Conservation (phyloP, 495 filamentous ascomycete species). For the Neurospora terricola region DNA sequence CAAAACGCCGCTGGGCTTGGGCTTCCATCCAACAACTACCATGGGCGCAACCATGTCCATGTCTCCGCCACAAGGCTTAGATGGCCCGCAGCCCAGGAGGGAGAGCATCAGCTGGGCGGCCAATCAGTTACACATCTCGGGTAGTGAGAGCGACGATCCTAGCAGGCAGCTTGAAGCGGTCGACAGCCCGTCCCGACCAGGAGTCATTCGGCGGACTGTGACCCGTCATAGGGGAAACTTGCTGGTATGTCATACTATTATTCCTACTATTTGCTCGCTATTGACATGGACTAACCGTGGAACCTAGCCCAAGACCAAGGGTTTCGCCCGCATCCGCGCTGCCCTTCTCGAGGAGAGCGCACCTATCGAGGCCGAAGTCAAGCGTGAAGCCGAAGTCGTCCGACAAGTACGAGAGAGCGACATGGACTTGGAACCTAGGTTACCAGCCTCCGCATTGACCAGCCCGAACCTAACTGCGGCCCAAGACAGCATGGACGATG, state of each 20-base stretch:
- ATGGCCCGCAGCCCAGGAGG: slow-evolving; percentile 43
- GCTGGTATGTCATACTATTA: slow-evolving; percentile 48
- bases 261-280: not conserved
- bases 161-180: slow-evolving; percentile 36
- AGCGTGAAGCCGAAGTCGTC: slow-evolving; percentile 88
- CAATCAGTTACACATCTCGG: slow-evolving; percentile 75
- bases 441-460: slow-evolving; percentile 38
- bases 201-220: slow-evolving; percentile 59
- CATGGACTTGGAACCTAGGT: slow-evolving; percentile 38
- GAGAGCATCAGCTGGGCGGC: slow-evolving; percentile 83
- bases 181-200: slow-evolving; percentile 35
- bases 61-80: slow-evolving; percentile 30
- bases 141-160: slow-evolving; percentile 70
- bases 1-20: slow-evolving; percentile 22
- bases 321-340: slow-evolving; percentile 84
- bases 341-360: slow-evolving; percentile 79
- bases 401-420: slow-evolving; percentile 79
- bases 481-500: slow-evolving; percentile 44
- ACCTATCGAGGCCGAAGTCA: slow-evolving; percentile 78
- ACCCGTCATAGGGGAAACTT: slow-evolving; percentile 73
- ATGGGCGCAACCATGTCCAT: slow-evolving; percentile 22
- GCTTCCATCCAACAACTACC: slow-evolving; percentile 25
- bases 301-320: slow-evolving; percentile 77
- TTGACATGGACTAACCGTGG: slow-evolving; percentile 2
- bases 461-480: slow-evolving; percentile 33